Base-by-base conservation (phyloP, 106 monocot genomes). In the Dioscorea alata region DNA sequence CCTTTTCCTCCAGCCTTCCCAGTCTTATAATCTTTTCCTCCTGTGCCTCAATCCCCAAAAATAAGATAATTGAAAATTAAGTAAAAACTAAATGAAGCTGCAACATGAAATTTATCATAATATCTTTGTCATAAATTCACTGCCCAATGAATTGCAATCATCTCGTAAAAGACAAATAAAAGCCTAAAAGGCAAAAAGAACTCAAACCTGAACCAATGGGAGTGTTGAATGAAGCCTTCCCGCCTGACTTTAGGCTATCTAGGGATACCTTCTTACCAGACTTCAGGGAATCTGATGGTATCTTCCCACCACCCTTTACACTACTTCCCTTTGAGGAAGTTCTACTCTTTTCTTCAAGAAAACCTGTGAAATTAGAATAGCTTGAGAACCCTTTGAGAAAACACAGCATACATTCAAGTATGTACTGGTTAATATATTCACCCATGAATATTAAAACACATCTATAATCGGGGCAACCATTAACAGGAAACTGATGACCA, bases 1-100 rank as follows among this genome's bases (percentile, higher is more conserved):
- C 67, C 84, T 66, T 84, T 84, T 77, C 81, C 86, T 15, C 76
- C 77, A 64, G 63, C 68, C 48, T 86, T 90, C 6, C 83, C 81
- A 49, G 76, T 58, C 60, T 57, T 77, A 33, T n/a, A 73, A 52
- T 63, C 32, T 18, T 77, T 80, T 72, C 77, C 74, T 34, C 81
- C 86, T 73, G 78, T 84, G 60, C 77, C 74, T 33, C n/a, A 73
- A 59, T 64, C 60, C 12, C 73, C 86, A 79, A 18, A 68, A 77
- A 23, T 12, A 75, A 60, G 50, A 49, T 9, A 66, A 61, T 6
- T 67, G 31, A 51, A 33, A 67, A 58, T 53, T 19, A 32, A 31
- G 34, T 50, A 57, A 19, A 63, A 7, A 7, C 23, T 3, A 63
- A 63, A 28, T 62, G 33, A 28, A 28, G 3, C 28, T 28, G 34